Evolutionary conservation across 192 early-diverging fungal species (phyloP).

Genomic region (Geranomyces michiganensis): DNA sequence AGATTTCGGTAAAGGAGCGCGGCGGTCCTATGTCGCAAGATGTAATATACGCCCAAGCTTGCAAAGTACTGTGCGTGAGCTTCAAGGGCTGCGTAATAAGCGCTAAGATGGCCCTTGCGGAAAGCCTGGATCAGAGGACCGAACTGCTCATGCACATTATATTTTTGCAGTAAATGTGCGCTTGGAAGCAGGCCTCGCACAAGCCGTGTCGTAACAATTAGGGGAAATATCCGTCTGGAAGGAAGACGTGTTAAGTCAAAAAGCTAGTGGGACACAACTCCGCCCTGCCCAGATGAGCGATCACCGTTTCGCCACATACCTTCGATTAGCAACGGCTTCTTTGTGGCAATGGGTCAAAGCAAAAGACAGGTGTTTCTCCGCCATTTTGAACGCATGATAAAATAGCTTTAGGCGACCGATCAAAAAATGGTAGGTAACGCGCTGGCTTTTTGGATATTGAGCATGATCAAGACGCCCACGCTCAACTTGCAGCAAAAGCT

Average conservation of each 20-base stretch:
- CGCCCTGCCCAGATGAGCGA: background rate
- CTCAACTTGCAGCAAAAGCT: slow-evolving; percentile 26
- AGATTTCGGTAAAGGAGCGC: slow-evolving; percentile 23
- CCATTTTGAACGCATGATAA: slow-evolving; percentile 25
- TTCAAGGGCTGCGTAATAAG: background rate
- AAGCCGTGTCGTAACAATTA: slow-evolving; percentile 15
- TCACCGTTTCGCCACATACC: background rate
- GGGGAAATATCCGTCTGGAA: slow-evolving; percentile 14
- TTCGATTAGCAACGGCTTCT: slow-evolving; percentile 9
- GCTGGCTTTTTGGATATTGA: slow-evolving; percentile 26
- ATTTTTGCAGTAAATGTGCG: slow-evolving; percentile 21
- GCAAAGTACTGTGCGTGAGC: slow-evolving; percentile 13
- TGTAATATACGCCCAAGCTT: slow-evolving; percentile 4
- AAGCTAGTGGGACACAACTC: background rate
- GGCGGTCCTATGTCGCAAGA: slow-evolving; percentile 9
- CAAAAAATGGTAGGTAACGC: slow-evolving; percentile 29
- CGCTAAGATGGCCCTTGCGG: slow-evolving; percentile 15
- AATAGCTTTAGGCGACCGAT: slow-evolving; percentile 27
- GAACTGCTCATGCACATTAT: slow-evolving; percentile 11
- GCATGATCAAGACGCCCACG: slow-evolving; percentile 14
- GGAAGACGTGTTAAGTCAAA: background rate
- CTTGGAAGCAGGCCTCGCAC: slow-evolving; percentile 21
- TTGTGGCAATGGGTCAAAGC: slow-evolving; percentile 32
- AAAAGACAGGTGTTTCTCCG: slow-evolving; percentile 31
- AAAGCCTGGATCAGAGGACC: slow-evolving; percentile 21